Evolutionary conservation across 1,284 basidiomycete species (phyloP), one percentile per base, ranked within the genome.

Genomic region (Wallemia ichthyophaga): DNA sequence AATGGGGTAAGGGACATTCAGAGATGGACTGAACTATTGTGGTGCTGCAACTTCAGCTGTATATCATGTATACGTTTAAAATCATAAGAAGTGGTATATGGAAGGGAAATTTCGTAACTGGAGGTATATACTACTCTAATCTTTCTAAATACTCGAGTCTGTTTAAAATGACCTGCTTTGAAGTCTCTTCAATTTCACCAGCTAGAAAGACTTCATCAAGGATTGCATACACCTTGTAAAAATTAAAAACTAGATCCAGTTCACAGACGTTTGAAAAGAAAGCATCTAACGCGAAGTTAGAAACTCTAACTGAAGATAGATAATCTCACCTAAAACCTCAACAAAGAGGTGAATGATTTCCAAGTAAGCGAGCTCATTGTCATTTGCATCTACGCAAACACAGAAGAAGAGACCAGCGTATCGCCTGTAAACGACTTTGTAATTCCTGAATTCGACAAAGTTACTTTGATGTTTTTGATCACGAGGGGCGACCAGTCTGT

Each of bases 381-480:
- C 94, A 66, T 95, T 91, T 24, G 86, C 86, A 67, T 98, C 92
- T 9, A 98, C 87, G 65, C 92, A 96, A 26, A 94, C 77, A 67
- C 89, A 95, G 72, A 98, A 98, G 76, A 95, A 98, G 21, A 98
- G 79, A 1, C 92, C 92, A 28, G 92, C 92, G 66, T 98, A 98
- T 61, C 89, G 79, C 61, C 89, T 76, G 71, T 95, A 95, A 27
- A 95, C 82, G 65, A 95, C 77, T 73, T 95, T 94, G 74, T 88
- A 84, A 68, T 88, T 91, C 64, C 85, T 82, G 73, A 92, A 94
- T 88, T 98, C 92, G 58, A 96, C 91, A 68, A 98, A 98, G 71
- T 98, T 98, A 61, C 87, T 92, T 70, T 98, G 94, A 64, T 95
- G 92, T 71, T 95, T 95, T 73, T 95, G 91, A 70, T 98, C 92